Base-by-base conservation (phyloP, 371 early-diverging fungal genomes). In the Rhizopus sp. region DNA sequence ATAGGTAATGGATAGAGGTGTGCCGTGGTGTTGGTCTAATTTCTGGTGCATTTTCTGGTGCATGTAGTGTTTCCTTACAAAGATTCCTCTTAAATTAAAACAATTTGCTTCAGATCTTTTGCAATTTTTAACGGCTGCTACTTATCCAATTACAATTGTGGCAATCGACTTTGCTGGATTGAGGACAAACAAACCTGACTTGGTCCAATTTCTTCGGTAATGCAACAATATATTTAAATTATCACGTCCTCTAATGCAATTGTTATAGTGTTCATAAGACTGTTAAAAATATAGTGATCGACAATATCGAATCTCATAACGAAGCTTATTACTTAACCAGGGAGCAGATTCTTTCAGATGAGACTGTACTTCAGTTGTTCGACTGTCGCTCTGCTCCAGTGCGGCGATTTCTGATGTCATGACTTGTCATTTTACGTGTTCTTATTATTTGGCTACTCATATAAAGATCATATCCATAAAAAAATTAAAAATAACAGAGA, bases 81-180 rank as follows among this genome's bases (percentile, higher is more conserved):
- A 56, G 37, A 55, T 46, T 53, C 42, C 10, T 49, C 32, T 55
- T 47, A 55, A 55, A 55, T 46, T 46, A 55, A 53, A 53, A 55
- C 47, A 55, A 55, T 47, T 55, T 46, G 55, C 46, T 55, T 54
- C 44, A 51, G 51, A 51, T 35, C 35, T 50, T 50, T 50, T 50
- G 50, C 35, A 50, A 35, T 50, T 3, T 37, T 50, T 10, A 50
- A 35, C 50, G 31, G 5, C 32, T 7, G 7, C 50, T 23, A 50
- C 35, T 50, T 50, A 32, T 54, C 55, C 55, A 46, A 44, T 54
- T 42, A 30, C 53, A 42, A 42, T 53, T 53, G 50, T 50, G 50
- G 50, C 50, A 50, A 50, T 50, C 16, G 50, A 50, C 48, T 48
- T 48, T n/a, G 48, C 48, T 50, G 50, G 50, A 37, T 50, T 50